These are phyloP conservation scores for Psidium guajava DNA, from an alignment of 345 rosid genomes.

Conservation along the genomic window DNA sequence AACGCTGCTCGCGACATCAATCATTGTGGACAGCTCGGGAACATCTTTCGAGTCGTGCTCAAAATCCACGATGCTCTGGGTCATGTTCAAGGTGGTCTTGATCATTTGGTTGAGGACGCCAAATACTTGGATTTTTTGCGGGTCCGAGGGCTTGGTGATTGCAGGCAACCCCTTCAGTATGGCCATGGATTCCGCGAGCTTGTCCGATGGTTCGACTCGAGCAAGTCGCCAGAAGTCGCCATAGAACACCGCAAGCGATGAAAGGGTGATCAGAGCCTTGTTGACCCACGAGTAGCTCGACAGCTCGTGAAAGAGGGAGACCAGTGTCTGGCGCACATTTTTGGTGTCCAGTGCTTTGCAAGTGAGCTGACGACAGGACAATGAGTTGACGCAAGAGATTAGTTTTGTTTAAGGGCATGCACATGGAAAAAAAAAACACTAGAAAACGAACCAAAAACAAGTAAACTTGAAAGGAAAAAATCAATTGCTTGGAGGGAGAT, in stretches of 20 bases:
- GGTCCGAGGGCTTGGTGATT: background rate
- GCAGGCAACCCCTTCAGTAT: constrained; percentile 3
- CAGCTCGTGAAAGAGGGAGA: background rate
- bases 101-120: constrained; percentile 1
- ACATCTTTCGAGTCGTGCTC: constrained; percentile 1
- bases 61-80: background rate
- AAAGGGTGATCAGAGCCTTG: constrained; percentile 3
- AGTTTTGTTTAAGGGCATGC: background rate
- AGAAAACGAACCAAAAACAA: too few species aligned
- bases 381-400: background rate
- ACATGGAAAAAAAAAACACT: too few species aligned
- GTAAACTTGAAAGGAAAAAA: too few species aligned
- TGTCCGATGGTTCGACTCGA: background rate
- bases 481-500: too few species aligned
- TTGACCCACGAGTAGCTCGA: constrained; percentile 2
- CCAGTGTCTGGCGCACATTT: background rate
- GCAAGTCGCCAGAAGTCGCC: constrained; percentile 8
- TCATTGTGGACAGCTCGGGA: background rate
- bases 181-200: background rate
- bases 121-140: background rate
- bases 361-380: background rate
- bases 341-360: constrained; percentile 2
- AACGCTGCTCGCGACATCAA: background rate
- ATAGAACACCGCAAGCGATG: constrained; percentile 3
- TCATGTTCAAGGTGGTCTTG: constrained; percentile 2